A percentile compares a stretch with the other conserved stretches of the same genome.
Conservation (phyloP, 805 yeast species). For the Candida alai region DNA sequence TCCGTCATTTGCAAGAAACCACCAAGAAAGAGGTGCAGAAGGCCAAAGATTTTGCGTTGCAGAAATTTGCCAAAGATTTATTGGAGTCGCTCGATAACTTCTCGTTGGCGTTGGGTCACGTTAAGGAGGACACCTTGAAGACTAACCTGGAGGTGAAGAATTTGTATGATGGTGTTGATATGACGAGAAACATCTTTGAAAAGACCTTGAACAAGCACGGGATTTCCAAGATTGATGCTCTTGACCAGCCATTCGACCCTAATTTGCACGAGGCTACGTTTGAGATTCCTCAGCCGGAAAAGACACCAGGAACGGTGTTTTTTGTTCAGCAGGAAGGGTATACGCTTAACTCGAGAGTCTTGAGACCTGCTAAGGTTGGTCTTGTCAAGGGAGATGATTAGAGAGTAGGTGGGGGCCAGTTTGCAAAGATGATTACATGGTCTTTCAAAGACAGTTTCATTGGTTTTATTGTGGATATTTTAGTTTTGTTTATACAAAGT, state of each 20-base stretch:
- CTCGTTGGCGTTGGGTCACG: constrained; percentile 76
- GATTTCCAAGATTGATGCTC: constrained; percentile 71
- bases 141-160: constrained; percentile 63
- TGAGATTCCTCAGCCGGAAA: constrained; percentile 80
- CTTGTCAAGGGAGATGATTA: constrained; percentile 57
- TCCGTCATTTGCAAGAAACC: constrained; percentile 86
- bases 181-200: constrained; percentile 85
- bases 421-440: too few species aligned
- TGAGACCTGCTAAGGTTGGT: constrained; percentile 96
- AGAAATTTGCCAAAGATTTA: constrained; percentile 86
- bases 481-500: too few species aligned
- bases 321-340: constrained; percentile 90
- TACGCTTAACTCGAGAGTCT: constrained; percentile 78
- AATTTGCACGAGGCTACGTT: constrained; percentile 91
- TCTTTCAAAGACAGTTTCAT: too few species aligned
- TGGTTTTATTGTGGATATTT: too few species aligned
- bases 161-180: constrained; percentile 81
- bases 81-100: constrained; percentile 89
- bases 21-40: constrained; percentile 83
- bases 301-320: constrained; percentile 90
- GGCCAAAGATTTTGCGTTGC: constrained; percentile 86
- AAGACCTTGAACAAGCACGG: constrained; percentile 82
- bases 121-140: constrained; percentile 56
- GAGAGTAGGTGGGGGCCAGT: too few species aligned
- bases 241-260: constrained; percentile 86